Base-by-base conservation (phyloP, 2,329 filamentous ascomycete genomes). In the Aspergillus sp. region DNA sequence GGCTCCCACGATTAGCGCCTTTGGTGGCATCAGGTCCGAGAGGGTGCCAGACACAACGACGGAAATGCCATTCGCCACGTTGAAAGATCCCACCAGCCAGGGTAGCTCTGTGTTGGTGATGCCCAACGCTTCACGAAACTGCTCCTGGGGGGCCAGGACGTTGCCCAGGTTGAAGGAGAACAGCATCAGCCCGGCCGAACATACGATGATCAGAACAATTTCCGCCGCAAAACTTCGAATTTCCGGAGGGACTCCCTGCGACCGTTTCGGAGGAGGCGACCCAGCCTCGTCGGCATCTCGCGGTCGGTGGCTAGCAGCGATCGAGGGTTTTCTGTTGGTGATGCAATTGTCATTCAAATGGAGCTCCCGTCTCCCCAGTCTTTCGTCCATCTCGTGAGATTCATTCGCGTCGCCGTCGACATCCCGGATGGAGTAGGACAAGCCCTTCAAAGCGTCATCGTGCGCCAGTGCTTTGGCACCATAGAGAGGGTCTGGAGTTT, bases 81-180 rank as follows among this genome's bases (percentile, higher is more conserved):
- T 66, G 52, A 72, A 75, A 1, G 73, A 67, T 6, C 75, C 75
- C 1, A 74, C 61, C 1, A 77, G 64, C 75, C 75, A 78, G 1
- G 75, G 73, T 1, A 75, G 61, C 49, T 76, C 63, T 4, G 70
- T 68, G 43, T 68, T 69, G 9, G 65, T 62, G n/a, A 77, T 69
- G 1, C 67, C 72, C 2, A 78, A 60, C 1, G 71, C 72, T 11
- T 57, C 40, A 32, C 69, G 66, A 48, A 78, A 61, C 17, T 67
- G 60, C 23, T 69, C 57, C 58, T 77, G 75, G 14, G 70, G 68
- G 0, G 74, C 71, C 16, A 68, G 69, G 54, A 76, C 69, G 50
- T 77, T 70, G 1, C 75, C 75, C 16, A 74, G 61, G 4, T 74
- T 64, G 51, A 76, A 70, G 2, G 73, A 67, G 55, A 76, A 77